Evolutionary conservation across 2,329 filamentous ascomycete genomes (phyloP), one percentile per base, ranked within the genome.

Genomic region (Lasiodiplodia sp.): DNA sequence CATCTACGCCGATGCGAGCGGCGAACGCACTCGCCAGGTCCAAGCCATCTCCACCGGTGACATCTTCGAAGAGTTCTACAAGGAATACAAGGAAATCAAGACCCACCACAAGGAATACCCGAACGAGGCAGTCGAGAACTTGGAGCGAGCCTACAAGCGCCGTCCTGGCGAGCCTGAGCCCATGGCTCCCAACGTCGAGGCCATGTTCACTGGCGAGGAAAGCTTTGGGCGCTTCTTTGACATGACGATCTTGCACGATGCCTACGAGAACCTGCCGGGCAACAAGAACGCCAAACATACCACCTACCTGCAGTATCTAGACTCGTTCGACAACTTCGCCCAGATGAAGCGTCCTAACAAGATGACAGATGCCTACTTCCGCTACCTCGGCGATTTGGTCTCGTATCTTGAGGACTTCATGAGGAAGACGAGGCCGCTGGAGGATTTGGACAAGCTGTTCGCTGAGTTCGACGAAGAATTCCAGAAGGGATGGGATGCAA

Each of bases 141-240:
- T 97, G 16, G 96, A 99, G 82, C 89, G 91, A 73, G 92, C 94
- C 44, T 99, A 99, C 84, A 93, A 94, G 79, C 86, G 89, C 76
- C 88, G 86, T 69, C 86, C 86, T 14, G 90, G 91, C 71, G 87
- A 89, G 62, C 76, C 75, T 4, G 88, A 91, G 57, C 83, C 86
- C 1, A 80, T 87, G 68, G 85, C 87, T 4, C 88, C 88, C 53
- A 88, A 94, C 65, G 90, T 97, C 58, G 95, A 98, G 76, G 89
- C 89, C 69, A 91, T 98, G 84, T 99, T 99, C 80, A 97, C 94
- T 0, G 96, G 96, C 70, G 96, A 99, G 80, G 96, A 99, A 79
- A 91, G 91, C 0, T 97, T 92, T 75, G 96, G 96, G 53, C 91
- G 93, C 73, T 99, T 93, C 80, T 92, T 99, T 75, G 96, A 99